Percentiles rank a stretch among this genome's conserved stretches.
Evolutionary conservation across 306 rosid species (phyloP).

Genomic region (Prinsepia uniflora): DNA sequence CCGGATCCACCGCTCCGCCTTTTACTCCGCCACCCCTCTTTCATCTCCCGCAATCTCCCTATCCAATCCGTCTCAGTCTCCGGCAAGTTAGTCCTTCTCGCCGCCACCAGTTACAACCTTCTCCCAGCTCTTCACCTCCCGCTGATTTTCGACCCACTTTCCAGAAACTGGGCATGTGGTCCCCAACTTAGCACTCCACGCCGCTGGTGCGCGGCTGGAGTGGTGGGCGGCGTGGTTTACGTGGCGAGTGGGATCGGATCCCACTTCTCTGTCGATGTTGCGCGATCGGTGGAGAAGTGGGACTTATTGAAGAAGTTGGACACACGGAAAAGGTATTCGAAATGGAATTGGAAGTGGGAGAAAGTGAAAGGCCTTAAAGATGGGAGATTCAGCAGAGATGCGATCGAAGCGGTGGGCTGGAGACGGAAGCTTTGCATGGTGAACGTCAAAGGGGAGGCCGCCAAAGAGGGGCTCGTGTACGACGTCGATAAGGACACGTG

Average conservation of each 20-base stretch:
- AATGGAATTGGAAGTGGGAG: constrained; percentile 38
- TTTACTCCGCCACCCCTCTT: constrained; percentile 71
- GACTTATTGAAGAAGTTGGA: constrained; percentile 5
- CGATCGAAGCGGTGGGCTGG: constrained; percentile 84
- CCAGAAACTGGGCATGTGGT: constrained; percentile 40
- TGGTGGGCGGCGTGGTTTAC: constrained; percentile 30
- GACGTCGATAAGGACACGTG: constrained; percentile 49
- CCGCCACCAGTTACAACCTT: constrained; percentile 59
- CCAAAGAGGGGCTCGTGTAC: constrained; percentile 58
- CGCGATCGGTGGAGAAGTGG: constrained; percentile 54
- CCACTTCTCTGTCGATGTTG: constrained; percentile 50
- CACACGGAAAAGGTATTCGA: too few species aligned
- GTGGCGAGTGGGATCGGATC: constrained; percentile 79
- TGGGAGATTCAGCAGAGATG: constrained; percentile 70
- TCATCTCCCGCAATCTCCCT: constrained; percentile 68
- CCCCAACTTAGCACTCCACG: constrained; percentile 52
- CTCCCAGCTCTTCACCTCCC: constrained; percentile 66
- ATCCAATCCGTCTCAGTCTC: constrained; percentile 56
- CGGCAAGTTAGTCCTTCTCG: constrained; percentile 57
- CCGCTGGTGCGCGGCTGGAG: constrained; percentile 80
- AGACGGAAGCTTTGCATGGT: constrained; percentile 74
- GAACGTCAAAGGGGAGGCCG: constrained; percentile 57
- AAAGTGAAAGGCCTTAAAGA: constrained; percentile 38
- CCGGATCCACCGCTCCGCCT: constrained; percentile 42
- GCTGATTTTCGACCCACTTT: constrained; percentile 47